Base-by-base conservation (phyloP, 371 early-diverging fungal genomes). In the Mucor piriformis region DNA sequence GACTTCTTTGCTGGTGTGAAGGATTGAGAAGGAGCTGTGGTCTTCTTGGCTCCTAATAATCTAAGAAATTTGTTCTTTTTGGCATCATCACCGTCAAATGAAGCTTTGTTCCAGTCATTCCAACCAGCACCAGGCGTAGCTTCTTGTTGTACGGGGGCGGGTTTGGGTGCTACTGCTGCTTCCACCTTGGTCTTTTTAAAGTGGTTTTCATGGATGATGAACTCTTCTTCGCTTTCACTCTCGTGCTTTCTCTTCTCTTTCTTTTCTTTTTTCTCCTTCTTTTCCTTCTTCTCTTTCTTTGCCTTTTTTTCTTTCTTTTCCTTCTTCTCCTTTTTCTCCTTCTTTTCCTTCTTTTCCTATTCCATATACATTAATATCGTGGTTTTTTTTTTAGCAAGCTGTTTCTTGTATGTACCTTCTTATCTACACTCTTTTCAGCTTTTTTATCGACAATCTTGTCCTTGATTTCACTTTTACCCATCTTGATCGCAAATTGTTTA, bases 51-150 rank as follows among this genome's bases (percentile, higher is more conserved):
- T 3, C 82, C 82, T 21, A 82, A 50, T 20, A 82, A 57, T 13
- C 76, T 70, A 57, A 82, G 33, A 54, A 82, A 82, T 53, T 81
- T 81, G 60, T 68, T 54, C 52, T 81, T 73, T 27, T 72, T 72
- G 6, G 59, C 69, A 35, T 69, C 52, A 42, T 81, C 82, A 23
- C 79, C 82, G 25, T 62, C 68, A 61, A 82, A 82, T 6, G 73
- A 63, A 2, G 82, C 82, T 24, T 77, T 73, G 24, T 62, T 58
- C 82, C 82, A 82, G 54, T 79, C 65, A 52, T 82, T 82, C 82
- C 82, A 82, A 20, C 76, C 69, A 15, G 40, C 20, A 35, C 44
- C 44, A 42, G 33, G 43, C 24, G 3, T 50, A 11, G 6, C 43
- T n/a, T 53, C 23, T 47, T 11, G 20, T 51, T 54, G 34, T n/a